Evolutionary conservation across 495 filamentous ascomycete genomes (phyloP), one percentile per base, ranked within the genome.

Genomic region (Annulohypoxylon nitens): DNA sequence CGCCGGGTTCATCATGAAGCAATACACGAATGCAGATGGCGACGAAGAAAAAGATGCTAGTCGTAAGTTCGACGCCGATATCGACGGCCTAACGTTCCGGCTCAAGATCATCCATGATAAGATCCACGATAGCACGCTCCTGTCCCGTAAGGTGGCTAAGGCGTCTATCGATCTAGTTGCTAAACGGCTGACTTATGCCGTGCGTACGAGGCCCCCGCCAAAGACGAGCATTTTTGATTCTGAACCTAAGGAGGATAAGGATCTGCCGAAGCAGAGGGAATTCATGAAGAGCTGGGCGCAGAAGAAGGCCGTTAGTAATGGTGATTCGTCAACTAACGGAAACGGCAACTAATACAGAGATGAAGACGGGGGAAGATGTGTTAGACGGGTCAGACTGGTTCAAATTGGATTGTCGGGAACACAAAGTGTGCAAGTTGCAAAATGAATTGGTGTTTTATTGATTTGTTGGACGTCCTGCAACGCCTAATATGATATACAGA

Each of bases 91-190:
- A 2, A 85, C 88, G 12, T 77, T 82, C 14, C 81, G 82, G 23
- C 82, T 98, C 61, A 92, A 90, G 70, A 78, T 80, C 20, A 87
- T 96, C 50, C 91, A 90, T 77, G 87, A 86, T 14, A 83, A 83
- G 7, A 97, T 98, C 65, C 83, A 89, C 65, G 93, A 95, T 75
- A 91, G 92, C 25, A 87, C 90, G 6, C 88, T 91, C 76, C 86
- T 94, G 61, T 88, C 88, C 16, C 86, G 92, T 18, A 90, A 92
- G 51, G 86, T 94, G 61, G 90, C 91, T 0, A 95, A 96, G 77
- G 86, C 88, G 50, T 86, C 85, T 23, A 82, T 97, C 5, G 91
- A 96, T 74, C 82, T 89, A 2, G 77, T 97, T 9, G 85, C 91
- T 62, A 89, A 93, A 57, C 86, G 93, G 57, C 84, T 97, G 51